Base-by-base conservation (phyloP, 805 yeast genomes). In the Hemisphaericaspora nanyangensis region DNA sequence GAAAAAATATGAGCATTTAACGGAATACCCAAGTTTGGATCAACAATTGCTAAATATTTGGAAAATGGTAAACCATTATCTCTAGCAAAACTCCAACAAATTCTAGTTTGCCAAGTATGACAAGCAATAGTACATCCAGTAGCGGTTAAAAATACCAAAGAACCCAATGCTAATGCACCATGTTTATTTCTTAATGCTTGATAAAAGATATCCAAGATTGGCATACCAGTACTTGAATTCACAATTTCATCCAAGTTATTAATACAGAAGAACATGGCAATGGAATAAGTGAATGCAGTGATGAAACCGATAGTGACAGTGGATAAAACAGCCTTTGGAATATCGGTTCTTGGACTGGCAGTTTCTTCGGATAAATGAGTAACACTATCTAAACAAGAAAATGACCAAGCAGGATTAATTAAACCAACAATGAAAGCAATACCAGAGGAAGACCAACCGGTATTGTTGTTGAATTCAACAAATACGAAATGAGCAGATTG, bases 91-190 rank as follows among this genome's bases (percentile, higher is more conserved):
- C 69, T 61, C 70, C 70, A 66, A 47, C 70, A 63, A 43, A 66
- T 54, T 52, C 72, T 57, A 18, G 70, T 63, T 56, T 66, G 71
- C 70, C 70, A 66, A 17, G 71, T 66, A 52, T 65, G 70, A 33
- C 65, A 62, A 26, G 65, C 53, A 38, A 65, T 58, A 22, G 68
- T 66, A 50, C 70, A 64, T 2, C 70, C 69, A 30, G 50, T 47
- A 18, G 64, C 68, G 35, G 69, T 63, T 30, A 61, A 45, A 34
- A 63, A 54, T 22, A 65, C 55, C 38, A 66, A 53, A 20, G 52
- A 42, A 4, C 67, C 70, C 37, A 66, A 52, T 44, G 64, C 56
- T 20, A 63, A 49, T 20, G 71, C 69, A 17, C 71, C 71, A 18
- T 54, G 54, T 34, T 50, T 57, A 50, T 50, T 58, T 13, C 48